Base-by-base conservation (phyloP, 306 rosid species). In the Quercus engelmannii region DNA sequence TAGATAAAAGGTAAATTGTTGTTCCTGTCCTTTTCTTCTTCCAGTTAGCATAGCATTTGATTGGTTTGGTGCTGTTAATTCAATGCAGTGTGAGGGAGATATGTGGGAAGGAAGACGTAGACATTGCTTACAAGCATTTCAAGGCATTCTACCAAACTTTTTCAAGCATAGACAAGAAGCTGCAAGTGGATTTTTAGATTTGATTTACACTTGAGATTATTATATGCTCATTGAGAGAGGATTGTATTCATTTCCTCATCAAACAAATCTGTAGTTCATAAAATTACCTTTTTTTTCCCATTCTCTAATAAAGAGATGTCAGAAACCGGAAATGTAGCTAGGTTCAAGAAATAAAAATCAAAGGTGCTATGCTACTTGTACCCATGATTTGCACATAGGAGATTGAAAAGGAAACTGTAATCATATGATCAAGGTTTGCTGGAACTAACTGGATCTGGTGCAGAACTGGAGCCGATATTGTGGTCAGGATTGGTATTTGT, bases 91-190 rank as follows among this genome's bases (percentile, higher is more conserved):
- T 93, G 77, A 89, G 98, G 83, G 99, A 91, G 80, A 86, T 95
- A 74, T 95, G 98, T 71, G 99, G 98, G 82, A 95, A 88, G 88
- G 92, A 95, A 84, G 99, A 95, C 74, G 41, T 93, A 59, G 93
- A 95, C 81, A 87, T 89, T 78, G 99, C 98, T 43, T 89, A 93
- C 91, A 90, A 89, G 86, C 89, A 93, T 89, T 95, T 95, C 85
- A 93, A 93, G 85, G 96, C 96, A 52, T 95, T 93, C 84, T 95
- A 90, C 84, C 82, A 82, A 84, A 80, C 90, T 55, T 93, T 95
- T 83, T 93, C 97, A 14, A 85, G 82, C 85, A 82, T 93, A 81
- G 99, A 95, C 91, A 80, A 75, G 83, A 85, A 84, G 90, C 87
- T 95, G 54, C 82, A 78, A 23, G 78, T 93, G 72, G 99, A 95